phyloP scores from a whole-genome alignment of 257 asterid species.

The Penstemon barbatus region DNA sequence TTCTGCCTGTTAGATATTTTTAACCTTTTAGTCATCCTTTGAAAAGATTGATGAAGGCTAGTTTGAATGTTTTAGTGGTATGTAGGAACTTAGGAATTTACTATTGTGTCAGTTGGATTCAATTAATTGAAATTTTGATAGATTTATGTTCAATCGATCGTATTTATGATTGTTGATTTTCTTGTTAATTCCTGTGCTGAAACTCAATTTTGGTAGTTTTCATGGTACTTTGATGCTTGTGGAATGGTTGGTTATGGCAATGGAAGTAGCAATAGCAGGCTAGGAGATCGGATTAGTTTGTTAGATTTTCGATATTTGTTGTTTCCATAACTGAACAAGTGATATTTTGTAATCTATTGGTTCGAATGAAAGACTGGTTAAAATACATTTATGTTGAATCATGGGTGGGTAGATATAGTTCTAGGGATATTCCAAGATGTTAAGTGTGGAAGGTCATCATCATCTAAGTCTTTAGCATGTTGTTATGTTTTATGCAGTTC shows the following conservation, averaged over 20 bases:
- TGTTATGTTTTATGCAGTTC: background rate
- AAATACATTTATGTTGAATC: background rate
- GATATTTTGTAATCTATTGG: background rate
- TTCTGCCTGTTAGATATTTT: background rate
- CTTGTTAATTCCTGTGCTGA: conserved; percentile 1
- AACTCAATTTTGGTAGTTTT: background rate
- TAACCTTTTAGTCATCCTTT: background rate
- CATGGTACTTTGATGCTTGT: background rate
- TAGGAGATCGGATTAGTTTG: background rate
- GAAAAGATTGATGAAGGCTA: background rate
- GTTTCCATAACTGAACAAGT: conserved; percentile 1
- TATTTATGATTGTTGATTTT: background rate
- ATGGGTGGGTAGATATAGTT: no score
- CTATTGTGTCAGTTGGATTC: conserved; percentile 18
- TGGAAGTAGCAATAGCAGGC: background rate
- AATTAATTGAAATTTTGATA: conserved; percentile 6
- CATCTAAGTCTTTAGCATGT: background rate
- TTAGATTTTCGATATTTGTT: background rate
- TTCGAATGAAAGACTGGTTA: background rate
- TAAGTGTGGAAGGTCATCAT: background rate
- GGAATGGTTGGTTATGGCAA: background rate
- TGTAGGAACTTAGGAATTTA: background rate
- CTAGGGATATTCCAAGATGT: no score
- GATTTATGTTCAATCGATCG: background rate
- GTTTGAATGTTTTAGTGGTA: conserved; percentile 5